phyloP scores from a whole-genome alignment of 2,329 filamentous ascomycete genomes.

The Xylaria sp. region DNA sequence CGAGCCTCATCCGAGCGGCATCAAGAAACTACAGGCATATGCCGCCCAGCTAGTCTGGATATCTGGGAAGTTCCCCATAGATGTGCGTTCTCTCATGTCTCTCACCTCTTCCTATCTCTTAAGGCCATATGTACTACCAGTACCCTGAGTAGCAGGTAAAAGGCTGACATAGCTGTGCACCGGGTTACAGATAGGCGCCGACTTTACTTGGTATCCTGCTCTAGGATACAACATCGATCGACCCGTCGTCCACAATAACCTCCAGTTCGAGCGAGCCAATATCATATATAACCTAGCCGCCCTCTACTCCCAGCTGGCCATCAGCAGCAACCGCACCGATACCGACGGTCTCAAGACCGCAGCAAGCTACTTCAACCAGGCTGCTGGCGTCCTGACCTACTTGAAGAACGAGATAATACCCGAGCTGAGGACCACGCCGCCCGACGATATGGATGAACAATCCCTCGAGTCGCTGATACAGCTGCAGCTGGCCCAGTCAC shows the following conservation, averaged over 20 bases:
- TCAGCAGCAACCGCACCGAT: conserved; percentile 79
- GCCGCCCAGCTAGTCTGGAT: conserved; percentile 94
- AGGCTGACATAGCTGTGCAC: conserved; percentile 8
- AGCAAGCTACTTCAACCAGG: conserved; percentile 88
- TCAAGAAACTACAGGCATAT: conserved; percentile 90
- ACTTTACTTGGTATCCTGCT: conserved; percentile 96
- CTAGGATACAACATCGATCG: conserved; percentile 88
- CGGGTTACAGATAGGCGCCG: conserved; percentile 78
- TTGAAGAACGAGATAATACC: conserved; percentile 81
- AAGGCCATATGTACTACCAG: no score
- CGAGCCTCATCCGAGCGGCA: conserved; percentile 87
- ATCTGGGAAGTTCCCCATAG: conserved; percentile 93
- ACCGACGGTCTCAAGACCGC: conserved; percentile 87
- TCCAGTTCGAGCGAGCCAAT: conserved; percentile 89
- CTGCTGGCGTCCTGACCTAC: conserved; percentile 84
- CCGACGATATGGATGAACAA: conserved; percentile 93
- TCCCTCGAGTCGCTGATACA: conserved; percentile 86
- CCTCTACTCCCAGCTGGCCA: conserved; percentile 91
- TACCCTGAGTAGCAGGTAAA: neutral
- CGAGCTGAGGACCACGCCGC: conserved; percentile 83
- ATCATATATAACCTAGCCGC: conserved; percentile 92
- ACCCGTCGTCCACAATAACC: conserved; percentile 73
- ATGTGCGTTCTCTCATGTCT: conserved; percentile 65
- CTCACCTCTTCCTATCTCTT: neutral
- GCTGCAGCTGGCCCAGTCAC: conserved; percentile 89